These are phyloP conservation scores for Hortaea sp. DNA, from an alignment of 2,329 filamentous ascomycete genomes.

Conservation along the genomic window DNA sequence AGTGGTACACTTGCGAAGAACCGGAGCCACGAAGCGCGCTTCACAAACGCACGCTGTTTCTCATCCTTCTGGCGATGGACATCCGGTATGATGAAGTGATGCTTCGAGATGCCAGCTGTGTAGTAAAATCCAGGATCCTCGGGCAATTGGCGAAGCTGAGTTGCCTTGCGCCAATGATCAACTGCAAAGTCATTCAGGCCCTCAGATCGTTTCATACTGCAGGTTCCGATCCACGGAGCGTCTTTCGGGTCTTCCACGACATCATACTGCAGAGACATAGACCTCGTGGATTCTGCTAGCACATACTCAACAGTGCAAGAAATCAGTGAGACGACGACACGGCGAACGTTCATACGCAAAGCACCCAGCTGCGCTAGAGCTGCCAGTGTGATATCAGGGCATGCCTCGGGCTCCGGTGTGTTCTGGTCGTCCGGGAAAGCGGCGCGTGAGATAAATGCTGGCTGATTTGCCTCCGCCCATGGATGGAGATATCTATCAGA, in stretches of 20 bases:
- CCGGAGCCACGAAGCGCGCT: background rate
- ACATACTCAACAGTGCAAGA: slow-evolving; percentile 39
- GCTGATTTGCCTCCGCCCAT: background rate
- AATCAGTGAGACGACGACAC: slow-evolving; percentile 42
- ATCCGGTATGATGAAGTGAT: background rate
- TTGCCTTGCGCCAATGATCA: background rate
- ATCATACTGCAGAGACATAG: slow-evolving; percentile 30
- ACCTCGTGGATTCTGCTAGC: slow-evolving; percentile 42
- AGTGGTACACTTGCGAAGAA: background rate
- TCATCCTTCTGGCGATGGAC: background rate
- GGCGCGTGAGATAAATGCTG: background rate
- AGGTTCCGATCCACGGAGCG: slow-evolving; percentile 7
- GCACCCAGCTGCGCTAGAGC: slow-evolving; percentile 42
- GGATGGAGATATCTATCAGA: background rate
- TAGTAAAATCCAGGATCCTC: background rate
- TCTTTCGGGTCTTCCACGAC: background rate
- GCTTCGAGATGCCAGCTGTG: background rate
- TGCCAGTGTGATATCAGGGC: slow-evolving; percentile 25
- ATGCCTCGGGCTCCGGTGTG: background rate
- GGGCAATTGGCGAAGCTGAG: background rate
- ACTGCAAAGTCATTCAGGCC: background rate
- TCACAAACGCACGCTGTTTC: background rate
- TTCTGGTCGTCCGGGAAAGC: background rate
- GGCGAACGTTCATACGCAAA: slow-evolving; percentile 38
- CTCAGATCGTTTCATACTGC: background rate